Percentiles rank a stretch among this genome's conserved stretches.
These are phyloP conservation scores for Yarrowia divulgata DNA, from an alignment of 805 yeast genomes.

Conservation along the genomic window DNA sequence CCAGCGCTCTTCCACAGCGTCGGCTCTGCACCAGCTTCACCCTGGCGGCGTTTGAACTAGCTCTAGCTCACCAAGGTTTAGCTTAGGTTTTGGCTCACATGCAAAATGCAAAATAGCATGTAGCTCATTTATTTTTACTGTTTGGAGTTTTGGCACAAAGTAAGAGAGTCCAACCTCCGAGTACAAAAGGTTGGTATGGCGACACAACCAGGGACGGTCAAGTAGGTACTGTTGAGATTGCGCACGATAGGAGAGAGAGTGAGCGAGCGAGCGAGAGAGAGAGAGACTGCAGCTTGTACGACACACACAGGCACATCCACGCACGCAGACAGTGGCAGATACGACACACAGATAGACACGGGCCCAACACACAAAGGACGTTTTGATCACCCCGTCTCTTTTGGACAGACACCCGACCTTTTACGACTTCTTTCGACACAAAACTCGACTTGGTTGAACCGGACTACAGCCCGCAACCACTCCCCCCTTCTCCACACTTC, in stretches of 20 bases:
- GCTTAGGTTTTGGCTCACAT: constrained; percentile 14
- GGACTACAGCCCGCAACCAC: background rate
- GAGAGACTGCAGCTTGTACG: background rate
- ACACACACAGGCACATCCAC: background rate
- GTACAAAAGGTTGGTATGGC: constrained; percentile 17
- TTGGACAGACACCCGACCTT: background rate
- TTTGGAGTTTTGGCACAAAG: constrained; percentile 30
- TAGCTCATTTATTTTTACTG: constrained; percentile 33
- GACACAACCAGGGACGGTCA: constrained; percentile 7
- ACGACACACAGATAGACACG: no score
- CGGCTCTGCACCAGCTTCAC: constrained; percentile 2
- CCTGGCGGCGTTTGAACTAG: constrained; percentile 6
- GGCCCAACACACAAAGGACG: no score
- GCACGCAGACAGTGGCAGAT: no score
- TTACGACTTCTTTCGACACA: no score
- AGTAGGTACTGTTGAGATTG: constrained; percentile 1
- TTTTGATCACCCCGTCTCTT: no score
- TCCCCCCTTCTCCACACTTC: background rate
- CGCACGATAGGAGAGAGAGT: background rate
- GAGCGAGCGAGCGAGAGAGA: background rate
- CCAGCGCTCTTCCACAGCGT: background rate
- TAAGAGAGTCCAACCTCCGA: constrained; percentile 22
- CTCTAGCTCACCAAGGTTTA: constrained; percentile 2
- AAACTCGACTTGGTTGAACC: background rate
- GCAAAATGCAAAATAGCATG: constrained; percentile 26